These are phyloP conservation scores for Suillus brevipes DNA, from an alignment of 768 basidiomycete genomes.

Conservation along the genomic window DNA sequence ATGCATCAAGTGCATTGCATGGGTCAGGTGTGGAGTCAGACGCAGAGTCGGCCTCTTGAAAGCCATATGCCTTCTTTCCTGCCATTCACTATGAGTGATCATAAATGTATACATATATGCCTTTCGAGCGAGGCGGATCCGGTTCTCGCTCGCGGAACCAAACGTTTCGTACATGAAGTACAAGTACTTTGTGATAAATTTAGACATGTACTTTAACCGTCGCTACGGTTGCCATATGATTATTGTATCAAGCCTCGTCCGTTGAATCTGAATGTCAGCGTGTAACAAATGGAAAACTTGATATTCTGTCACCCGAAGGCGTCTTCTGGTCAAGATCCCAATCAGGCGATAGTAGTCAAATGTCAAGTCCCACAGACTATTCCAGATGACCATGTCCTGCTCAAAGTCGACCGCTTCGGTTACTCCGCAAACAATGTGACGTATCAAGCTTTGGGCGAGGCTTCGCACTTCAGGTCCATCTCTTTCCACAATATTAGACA, in stretches of 20 bases:
- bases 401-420: slow-evolving; percentile 65
- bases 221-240: not conserved
- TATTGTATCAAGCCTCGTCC: not conserved
- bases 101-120: no score
- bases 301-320: slow-evolving; percentile 42
- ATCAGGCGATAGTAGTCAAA: slow-evolving; percentile 28
- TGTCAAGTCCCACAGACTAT: slow-evolving; percentile 20
- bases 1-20: no score
- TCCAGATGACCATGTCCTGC: slow-evolving; percentile 49
- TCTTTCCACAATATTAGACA: not conserved
- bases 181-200: no score
- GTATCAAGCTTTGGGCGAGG: slow-evolving; percentile 57
- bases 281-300: slow-evolving; percentile 26
- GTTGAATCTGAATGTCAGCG: not conserved
- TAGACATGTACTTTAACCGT: no score
- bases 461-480: slow-evolving; percentile 39
- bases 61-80: no score
- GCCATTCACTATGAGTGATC: no score
- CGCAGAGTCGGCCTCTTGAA: no score
- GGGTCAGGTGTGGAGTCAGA: no score
- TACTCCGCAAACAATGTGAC: slow-evolving; percentile 74
- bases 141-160: no score
- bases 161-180: no score
- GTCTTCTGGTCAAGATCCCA: slow-evolving; percentile 34
- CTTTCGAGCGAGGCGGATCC: no score